Evolutionary conservation across 139 green algal genomes (phyloP), one percentile per base, ranked within the genome.

Genomic region (Chloropicon primus): DNA sequence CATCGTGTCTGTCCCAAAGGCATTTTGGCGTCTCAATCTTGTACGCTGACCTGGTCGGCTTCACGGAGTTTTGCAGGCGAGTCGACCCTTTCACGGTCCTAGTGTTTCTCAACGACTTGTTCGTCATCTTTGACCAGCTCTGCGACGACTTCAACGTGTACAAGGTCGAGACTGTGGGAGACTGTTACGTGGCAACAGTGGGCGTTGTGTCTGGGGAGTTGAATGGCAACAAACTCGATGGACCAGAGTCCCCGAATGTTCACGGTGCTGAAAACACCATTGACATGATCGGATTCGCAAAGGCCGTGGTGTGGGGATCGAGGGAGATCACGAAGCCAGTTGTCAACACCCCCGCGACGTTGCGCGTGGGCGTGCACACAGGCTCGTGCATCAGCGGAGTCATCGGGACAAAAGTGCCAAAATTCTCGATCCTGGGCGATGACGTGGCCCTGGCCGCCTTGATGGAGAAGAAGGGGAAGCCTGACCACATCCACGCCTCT

Each of bases 161-260:
- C 82, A 89, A 87, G 74, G 81, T 87, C 24, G 82, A 88, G 76
- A 88, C 84, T 0, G 81, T 86, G 5, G 84, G 84, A 0, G 86
- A 90, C 41, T 82, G 80, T 3, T 90, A 90, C 78, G 87, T 90
- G 82, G 83, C 87, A 2, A 82, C 80, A 0, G 78, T 26, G 1
- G 82, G 82, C 0, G 80, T 83, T 28, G 72, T 78, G 27, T n/a
- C 41, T n/a, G 41, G 41, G 17, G 41, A 62, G 41, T 17, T n/a
- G 41, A 5, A 62, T 62, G 5, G 5, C 41, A 62, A n/a, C 10
- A 17, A 5, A 17, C 10, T 62, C 10, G n/a, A n/a, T n/a, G n/a
- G n/a, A n/a, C n/a, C n/a, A n/a, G n/a, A n/a, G n/a, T n/a, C n/a
- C n/a, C n/a, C n/a, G n/a, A n/a, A n/a, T 62, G 10, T 62, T 62